Evolutionary conservation across 2,329 filamentous ascomycete genomes (phyloP), one percentile per base, ranked within the genome.

Genomic region (Ophiognomonia clavigignenti-juglandacearum): DNA sequence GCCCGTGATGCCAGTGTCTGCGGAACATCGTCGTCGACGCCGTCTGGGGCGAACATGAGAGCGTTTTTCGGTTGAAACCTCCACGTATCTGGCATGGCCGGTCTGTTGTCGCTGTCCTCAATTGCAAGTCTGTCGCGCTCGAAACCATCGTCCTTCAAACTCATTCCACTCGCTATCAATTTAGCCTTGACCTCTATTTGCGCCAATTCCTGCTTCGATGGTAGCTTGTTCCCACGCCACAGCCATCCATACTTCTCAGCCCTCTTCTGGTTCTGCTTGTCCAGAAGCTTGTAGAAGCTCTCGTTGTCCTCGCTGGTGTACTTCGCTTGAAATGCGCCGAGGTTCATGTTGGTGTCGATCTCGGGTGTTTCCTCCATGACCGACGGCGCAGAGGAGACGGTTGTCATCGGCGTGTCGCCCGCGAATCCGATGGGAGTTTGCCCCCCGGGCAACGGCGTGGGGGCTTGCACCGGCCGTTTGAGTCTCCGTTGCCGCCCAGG

Each of bases 261-360:
- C 42, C 77, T 80, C 63, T 90, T 92, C 52, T 83, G 77, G 60
- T 96, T 98, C 60, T 96, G 89, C 59, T 84, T 87, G 68, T 98
- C 93, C 23, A 97, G 72, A 2, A 98, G 74, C 57, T 85, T 86
- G 66, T 96, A 95, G 70, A 98, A 97, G 57, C 88, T 95, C 62
- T 96, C 93, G 61, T 97, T 97, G 64, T 98, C 93, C 65, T 98
- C 93, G 60, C 89, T 96, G 1, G 92, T 98, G 68, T 96, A 97
- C 56, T 88, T 92, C 3, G 86, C 78, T 61, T 98, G 93, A 59
- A 96, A 98, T 1, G 84, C 80, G 44, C 84, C 82, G 2, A 98
- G 75, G 50, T 85, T 90, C 73, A 97, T 82, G 56, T 84, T 85
- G 35, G 84, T 82, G 61, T 95, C 84, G 16, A 88, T 72, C 26